Percentiles rank a stretch among this genome's conserved stretches.
Conservation (phyloP, 2,329 filamentous ascomycete genomes). For the Penicillium sp. region DNA sequence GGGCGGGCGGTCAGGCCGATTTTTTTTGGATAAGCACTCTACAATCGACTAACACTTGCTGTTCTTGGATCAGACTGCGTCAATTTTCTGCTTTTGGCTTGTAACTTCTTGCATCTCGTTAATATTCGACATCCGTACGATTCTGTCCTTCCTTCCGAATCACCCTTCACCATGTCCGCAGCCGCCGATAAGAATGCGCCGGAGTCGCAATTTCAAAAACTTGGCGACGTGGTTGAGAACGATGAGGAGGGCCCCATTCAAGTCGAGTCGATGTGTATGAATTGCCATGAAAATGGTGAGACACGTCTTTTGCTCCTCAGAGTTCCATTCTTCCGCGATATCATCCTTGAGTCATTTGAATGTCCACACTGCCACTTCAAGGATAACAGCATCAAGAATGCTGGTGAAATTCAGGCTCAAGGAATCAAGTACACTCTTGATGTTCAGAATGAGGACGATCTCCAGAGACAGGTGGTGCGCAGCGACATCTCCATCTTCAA, state of each 20-base stretch:
- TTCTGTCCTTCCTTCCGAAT: not conserved
- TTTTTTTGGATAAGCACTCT: slow-evolving; percentile 14
- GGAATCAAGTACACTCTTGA: slow-evolving; percentile 79
- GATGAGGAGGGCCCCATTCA: slow-evolving; percentile 42
- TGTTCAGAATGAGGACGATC: slow-evolving; percentile 65
- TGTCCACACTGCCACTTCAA: slow-evolving; percentile 84
- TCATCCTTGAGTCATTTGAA: slow-evolving; percentile 94
- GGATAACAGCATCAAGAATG: slow-evolving; percentile 91
- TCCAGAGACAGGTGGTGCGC: slow-evolving; percentile 84
- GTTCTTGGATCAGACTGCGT: too few species aligned
- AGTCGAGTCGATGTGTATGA: slow-evolving; percentile 75
- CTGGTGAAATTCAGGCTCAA: slow-evolving; percentile 83
- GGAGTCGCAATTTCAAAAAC: slow-evolving; percentile 35
- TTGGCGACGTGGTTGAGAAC: slow-evolving; percentile 35
- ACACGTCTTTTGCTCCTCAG: slow-evolving; percentile 83
- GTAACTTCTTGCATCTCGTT: too few species aligned
- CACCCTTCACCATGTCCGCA: slow-evolving; percentile 24
- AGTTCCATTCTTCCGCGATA: slow-evolving; percentile 95
- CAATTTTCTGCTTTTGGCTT: too few species aligned
- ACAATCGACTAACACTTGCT: too few species aligned
- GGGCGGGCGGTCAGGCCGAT: slow-evolving; percentile 17
- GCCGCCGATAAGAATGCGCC: slow-evolving; percentile 19
- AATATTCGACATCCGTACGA: too few species aligned
- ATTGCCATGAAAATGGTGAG: slow-evolving; percentile 75
- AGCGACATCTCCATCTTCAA: slow-evolving; percentile 80